Evolutionary conservation across 2,329 filamentous ascomycete species (phyloP), one percentile per base, ranked within the genome.

Genomic region (Malbranchea cinnamomea): DNA sequence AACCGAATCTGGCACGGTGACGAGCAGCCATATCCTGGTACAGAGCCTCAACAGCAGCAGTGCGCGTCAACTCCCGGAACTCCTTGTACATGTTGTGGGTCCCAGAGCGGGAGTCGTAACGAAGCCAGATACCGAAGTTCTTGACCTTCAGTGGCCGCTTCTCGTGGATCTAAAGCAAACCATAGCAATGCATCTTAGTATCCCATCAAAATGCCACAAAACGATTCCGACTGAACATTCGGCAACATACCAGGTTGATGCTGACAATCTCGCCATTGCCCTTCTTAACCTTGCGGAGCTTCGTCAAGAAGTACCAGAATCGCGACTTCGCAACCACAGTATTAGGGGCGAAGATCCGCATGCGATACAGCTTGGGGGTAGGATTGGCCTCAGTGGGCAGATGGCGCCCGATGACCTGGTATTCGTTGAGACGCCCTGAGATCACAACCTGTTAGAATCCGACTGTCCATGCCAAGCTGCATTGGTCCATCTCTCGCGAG

Each of bases 31-130:
- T 95, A 71, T 98, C 89, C 67, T 89, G 81, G 79, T 98, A 98
- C 60, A 98, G 76, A 49, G 87, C 68, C 68, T 95, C 81, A 56
- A 95, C 87, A 47, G 89, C 89, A 49, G 89, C 87, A 56, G 78
- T 81, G 65, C 89, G 75, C 60, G 81, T 87, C 74, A 95, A 81
- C 74, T 95, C 89, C 62, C 89, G 82, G 80, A 94, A 95, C 78
- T 98, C 89, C 78, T 95, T 95, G 83, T 98, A 98, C 89, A 98
- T 98, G 80, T 98, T 98, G 84, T 98, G 89, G 55, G 89, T 98
- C 54, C 89, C 89, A 54, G 89, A 95, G 66, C 89, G 87, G 42
- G 91, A 98, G 71, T 98, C 87, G 72, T 98, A 98, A 62, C 91
- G 85, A 69, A 98, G 78, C 91, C 91, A 98, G 76, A 98, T 78